Evolutionary conservation across 176 grass and related monocot species (phyloP), one percentile per base, ranked within the genome.

Genomic region (Oryza rufipogon): DNA sequence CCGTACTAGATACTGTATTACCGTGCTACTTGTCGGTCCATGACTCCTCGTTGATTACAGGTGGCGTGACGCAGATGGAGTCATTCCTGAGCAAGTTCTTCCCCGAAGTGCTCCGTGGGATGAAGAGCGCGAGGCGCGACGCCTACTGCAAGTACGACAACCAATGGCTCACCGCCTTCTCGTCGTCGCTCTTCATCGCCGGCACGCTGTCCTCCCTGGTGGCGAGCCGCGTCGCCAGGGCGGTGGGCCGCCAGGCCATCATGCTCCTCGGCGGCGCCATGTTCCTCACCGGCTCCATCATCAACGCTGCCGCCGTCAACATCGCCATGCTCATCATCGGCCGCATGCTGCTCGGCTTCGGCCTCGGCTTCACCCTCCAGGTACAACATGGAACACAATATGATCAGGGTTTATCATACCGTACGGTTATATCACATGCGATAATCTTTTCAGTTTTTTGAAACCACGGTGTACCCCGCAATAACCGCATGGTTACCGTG

Each of bases 251-350:
- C 1, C 83, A 85, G 20, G 66, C 33, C 26, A n/a, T 85, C 72
- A 89, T 94, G 84, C 17, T 91, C 68, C 52, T 91, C 11, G 92
- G 92, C 32, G 89, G 87, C 14, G 41, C 7, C 3, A 44, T 88
- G 36, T 94, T 91, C 84, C 74, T 94, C 33, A 15, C 52, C 9
- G 92, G 92, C 0, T 63, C 81, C 0, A 56, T 70, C 48, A 11
- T 84, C 22, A 89, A 89, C 76, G 84, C 87, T 7, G 77, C 87
- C 0, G 89, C 89, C 70, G 49, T 65, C 2, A 94, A 94, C 84
- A 82, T 94, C 2, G 66, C 77, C 54, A 94, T 94, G 92, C 92
- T 94, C 33, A 87, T 94, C 75, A 14, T 89, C 0, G 92, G 92
- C 16, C 86, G 89, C 15, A 22, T 94, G 3, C 70, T 94, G 0